Evolutionary conservation across 306 rosid species (phyloP).

Genomic region (Arachis hypogaea): DNA sequence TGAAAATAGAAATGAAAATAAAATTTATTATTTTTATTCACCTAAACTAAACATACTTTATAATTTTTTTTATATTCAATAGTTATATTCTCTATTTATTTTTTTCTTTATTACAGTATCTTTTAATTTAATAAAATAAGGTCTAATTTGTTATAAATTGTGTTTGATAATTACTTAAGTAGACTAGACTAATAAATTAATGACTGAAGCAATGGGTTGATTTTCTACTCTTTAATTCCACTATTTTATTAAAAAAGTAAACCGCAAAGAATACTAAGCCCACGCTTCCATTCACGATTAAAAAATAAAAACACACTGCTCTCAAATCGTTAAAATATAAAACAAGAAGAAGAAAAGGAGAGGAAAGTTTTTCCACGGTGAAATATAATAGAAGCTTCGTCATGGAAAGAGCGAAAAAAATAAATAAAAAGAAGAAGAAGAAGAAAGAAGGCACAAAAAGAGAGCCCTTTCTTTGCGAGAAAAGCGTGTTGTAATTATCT

Average conservation of each 20-base stretch:
- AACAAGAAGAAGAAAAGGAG: neutral
- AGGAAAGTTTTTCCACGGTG: neutral
- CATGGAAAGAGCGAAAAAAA: neutral
- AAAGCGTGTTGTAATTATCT: slow-evolving; percentile 37
- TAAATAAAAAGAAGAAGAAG: slow-evolving; percentile 2
- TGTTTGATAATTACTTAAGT: too few relatives aligned
- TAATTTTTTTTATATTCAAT: too few relatives aligned
- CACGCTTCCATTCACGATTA: slow-evolving; percentile 42
- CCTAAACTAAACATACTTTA: too few relatives aligned
- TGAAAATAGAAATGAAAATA: too few relatives aligned
- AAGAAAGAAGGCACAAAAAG: neutral
- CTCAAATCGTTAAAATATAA: neutral
- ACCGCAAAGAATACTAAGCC: slow-evolving; percentile 27
- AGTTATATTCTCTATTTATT: too few relatives aligned
- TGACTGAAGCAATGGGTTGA: too few relatives aligned
- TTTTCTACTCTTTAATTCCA: neutral
- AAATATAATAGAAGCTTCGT: slow-evolving; percentile 62
- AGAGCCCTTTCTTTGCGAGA: neutral
- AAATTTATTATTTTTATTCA: too few relatives aligned
- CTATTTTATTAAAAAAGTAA: slow-evolving; percentile 19
- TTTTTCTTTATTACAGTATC: too few relatives aligned
- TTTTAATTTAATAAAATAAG: too few relatives aligned
- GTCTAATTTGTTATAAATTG: too few relatives aligned
- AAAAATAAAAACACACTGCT: slow-evolving; percentile 19
- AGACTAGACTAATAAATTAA: too few relatives aligned